phyloP scores from a whole-genome alignment of 2,329 filamentous ascomycete genomes.

The Aspergillus sp. region DNA sequence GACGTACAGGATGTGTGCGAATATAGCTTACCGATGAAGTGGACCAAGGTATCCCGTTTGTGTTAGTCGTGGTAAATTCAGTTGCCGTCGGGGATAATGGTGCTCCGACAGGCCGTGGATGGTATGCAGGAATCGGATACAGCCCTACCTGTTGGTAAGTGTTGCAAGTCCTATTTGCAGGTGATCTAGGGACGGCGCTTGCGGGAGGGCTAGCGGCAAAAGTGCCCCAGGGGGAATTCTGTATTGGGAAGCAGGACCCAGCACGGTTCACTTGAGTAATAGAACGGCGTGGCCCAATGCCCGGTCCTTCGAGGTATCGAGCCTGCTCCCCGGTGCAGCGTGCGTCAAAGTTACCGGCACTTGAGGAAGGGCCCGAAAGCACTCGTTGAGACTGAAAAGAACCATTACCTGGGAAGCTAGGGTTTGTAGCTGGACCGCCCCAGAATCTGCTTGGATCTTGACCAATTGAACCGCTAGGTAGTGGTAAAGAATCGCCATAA shows the following conservation, averaged over 20 bases:
- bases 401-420: conserved; percentile 13
- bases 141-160: conserved; percentile 31
- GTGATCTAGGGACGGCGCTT: conserved; percentile 21
- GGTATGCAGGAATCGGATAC: conserved; percentile 40
- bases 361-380: conserved; percentile 28
- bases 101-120: conserved; percentile 57
- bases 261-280: conserved; percentile 27
- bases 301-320: conserved; percentile 20
- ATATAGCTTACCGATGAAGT: conserved; percentile 46
- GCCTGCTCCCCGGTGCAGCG: conserved; percentile 27
- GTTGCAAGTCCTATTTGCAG: conserved; percentile 23
- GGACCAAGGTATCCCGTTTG: conserved; percentile 24
- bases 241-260: conserved; percentile 28
- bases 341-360: conserved; percentile 22
- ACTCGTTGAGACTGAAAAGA: conserved; percentile 28
- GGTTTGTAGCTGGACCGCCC: conserved; percentile 17
- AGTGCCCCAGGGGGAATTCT: conserved; percentile 28
- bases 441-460: conserved; percentile 29
- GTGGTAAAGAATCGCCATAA: conserved; percentile 19
- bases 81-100: conserved; percentile 68
- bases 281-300: conserved; percentile 21
- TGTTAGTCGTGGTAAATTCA: conserved; percentile 59
- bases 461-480: conserved; percentile 13
- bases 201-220: conserved; percentile 21
- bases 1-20: neutral